phyloP scores from a whole-genome alignment of 345 rosid species.

The Sapria himalayana region DNA sequence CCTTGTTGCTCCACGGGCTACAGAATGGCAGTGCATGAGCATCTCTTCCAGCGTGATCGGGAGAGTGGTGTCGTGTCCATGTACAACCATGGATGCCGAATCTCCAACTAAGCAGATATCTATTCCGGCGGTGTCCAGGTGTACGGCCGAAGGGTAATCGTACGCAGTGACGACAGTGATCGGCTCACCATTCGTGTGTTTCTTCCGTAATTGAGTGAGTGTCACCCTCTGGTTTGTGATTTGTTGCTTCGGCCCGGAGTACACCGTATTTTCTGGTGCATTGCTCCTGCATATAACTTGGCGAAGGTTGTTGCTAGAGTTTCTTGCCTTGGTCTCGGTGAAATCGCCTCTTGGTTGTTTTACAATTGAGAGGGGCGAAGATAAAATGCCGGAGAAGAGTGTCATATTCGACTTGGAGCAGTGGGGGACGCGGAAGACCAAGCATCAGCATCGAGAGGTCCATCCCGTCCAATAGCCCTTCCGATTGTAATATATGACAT shows the following conservation, averaged over 20 bases:
- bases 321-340: too few species aligned
- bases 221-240: conserved; percentile 43
- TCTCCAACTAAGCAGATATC: conserved; percentile 80
- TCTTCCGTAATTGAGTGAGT: conserved; percentile 35
- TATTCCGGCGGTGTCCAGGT: conserved; percentile 60
- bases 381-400: too few species aligned
- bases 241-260: conserved; percentile 61
- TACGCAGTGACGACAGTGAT: conserved; percentile 67
- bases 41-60: conserved; percentile 80
- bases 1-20: conserved; percentile 58
- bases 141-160: conserved; percentile 81
- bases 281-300: conserved; percentile 43
- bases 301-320: too few species aligned
- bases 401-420: too few species aligned
- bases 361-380: too few species aligned
- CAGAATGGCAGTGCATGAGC: conserved; percentile 82
- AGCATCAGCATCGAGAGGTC: too few species aligned
- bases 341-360: too few species aligned
- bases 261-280: conserved; percentile 59
- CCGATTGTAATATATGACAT: too few species aligned
- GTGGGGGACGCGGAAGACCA: too few species aligned
- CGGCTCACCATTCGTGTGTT: conserved; percentile 39
- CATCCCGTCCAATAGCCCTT: too few species aligned
- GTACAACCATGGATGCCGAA: conserved; percentile 91
- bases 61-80: conserved; percentile 86